Conservation (phyloP, 179 eudicot species). For the Vitellaria paradoxa region DNA sequence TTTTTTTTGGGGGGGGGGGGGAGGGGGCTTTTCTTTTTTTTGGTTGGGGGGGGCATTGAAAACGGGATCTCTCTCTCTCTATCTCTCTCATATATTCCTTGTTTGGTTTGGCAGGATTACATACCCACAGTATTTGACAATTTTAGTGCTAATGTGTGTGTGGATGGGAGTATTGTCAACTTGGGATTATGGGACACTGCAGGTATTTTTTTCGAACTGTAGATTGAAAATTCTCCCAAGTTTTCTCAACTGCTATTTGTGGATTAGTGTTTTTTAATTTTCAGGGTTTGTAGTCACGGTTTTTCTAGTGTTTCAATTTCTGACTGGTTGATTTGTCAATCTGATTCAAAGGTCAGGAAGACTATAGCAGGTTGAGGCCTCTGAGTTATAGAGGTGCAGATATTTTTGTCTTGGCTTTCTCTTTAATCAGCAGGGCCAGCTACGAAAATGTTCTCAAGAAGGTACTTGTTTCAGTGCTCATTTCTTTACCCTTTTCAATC, state of each 20-base stretch:
- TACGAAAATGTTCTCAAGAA: slow-evolving; percentile 98
- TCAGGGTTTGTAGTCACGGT: background rate
- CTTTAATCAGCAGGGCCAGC: slow-evolving; percentile 92
- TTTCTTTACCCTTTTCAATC: background rate
- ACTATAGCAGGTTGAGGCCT: slow-evolving; percentile 97
- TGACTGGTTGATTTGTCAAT: slow-evolving; percentile 7
- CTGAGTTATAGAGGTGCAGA: slow-evolving; percentile 98
- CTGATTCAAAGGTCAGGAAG: slow-evolving; percentile 73
- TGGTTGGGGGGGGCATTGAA: background rate
- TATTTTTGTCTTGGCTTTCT: slow-evolving; percentile 92
- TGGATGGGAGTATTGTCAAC: slow-evolving; percentile 93
- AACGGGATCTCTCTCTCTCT: background rate
- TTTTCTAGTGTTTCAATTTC: background rate
- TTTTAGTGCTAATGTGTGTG: slow-evolving; percentile 90
- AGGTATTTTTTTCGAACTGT: slow-evolving; percentile 37
- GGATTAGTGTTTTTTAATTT: background rate
- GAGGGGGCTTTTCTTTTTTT: background rate
- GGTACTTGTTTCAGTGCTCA: slow-evolving; percentile 34
- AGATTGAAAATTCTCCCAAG: background rate
- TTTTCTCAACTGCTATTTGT: background rate
- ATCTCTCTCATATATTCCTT: slow-evolving; percentile 1
- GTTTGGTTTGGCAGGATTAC: slow-evolving; percentile 64
- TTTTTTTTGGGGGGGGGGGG: background rate
- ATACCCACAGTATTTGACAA: slow-evolving; percentile 98
- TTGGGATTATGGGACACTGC: slow-evolving; percentile 99